Evolutionary conservation across 805 yeast genomes (phyloP), one percentile per base, ranked within the genome.

Genomic region (Yarrowia alimentaria): DNA sequence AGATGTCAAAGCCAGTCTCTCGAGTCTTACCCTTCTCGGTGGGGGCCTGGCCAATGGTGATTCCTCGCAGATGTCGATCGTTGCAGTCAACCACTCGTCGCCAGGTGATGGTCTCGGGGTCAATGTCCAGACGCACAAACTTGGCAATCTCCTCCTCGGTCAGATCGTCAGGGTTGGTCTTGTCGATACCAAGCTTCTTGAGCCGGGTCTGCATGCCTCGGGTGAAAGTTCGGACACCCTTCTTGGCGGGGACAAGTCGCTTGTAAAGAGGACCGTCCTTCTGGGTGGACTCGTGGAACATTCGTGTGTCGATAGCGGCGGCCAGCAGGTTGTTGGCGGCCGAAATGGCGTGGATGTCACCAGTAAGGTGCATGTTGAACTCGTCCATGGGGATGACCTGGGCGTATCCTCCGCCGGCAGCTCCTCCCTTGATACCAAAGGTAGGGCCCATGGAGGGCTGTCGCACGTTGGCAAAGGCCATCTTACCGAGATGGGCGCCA

Each of bases 371-470:
- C 86, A 91, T 82, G 73, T 93, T 91, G 76, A 91, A 91, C 72
- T 91, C 97, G 67, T 91, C 98, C 97, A 91, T 93, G 42, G 99
- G 99, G 61, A 91, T 88, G 34, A 91, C 97, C 71, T 91, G 98
- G 3, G 98, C 77, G 67, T 89, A 91, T 34, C 98, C 98, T 66
- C 98, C 99, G 62, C 99, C 99, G 11, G 99, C 98, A 51, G 99
- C 99, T 68, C 98, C 98, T 65, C 99, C 99, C 73, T 91, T 91
- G 61, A 91, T 90, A 68, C 99, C 99, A 62, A 91, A 91, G 13
- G 98, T 91, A 51, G 99, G 99, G 33, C 98, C 99, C 96, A 91
- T 89, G 10, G 95, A 85, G 19, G 99, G 98, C 68, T 91, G 99
- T 67, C 99, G 83, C 52, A 91, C 95, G 63, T 87, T 90, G 52